Conservation (phyloP, 179 eudicot species). For the Silene vulgaris region DNA sequence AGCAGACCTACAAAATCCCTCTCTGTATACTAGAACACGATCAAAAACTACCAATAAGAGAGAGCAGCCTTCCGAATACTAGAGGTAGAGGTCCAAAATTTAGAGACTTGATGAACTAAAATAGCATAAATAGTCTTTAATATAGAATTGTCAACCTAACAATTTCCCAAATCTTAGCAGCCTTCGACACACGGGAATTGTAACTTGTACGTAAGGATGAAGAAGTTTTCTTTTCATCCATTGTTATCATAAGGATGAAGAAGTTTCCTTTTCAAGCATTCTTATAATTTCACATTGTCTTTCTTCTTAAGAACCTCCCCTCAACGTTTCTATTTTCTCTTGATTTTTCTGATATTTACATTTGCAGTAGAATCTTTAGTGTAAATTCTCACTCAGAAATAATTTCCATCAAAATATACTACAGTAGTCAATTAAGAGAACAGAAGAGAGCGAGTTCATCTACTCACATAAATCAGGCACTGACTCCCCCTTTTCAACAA, state of each 20-base stretch:
- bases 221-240: too few relatives aligned
- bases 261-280: background rate
- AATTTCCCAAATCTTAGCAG: conserved; percentile 10
- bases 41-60: background rate
- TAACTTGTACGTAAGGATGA: too few relatives aligned
- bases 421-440: background rate
- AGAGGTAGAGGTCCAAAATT: background rate
- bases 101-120: background rate
- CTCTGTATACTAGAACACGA: conserved; percentile 1
- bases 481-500: conserved; percentile 13
- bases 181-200: background rate
- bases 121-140: background rate
- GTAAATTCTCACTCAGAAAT: background rate
- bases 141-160: background rate
- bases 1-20: background rate
- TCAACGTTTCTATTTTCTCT: background rate
- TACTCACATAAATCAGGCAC: conserved; percentile 42
- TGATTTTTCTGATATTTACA: background rate
- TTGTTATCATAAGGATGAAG: background rate
- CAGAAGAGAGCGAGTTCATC: background rate
- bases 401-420: background rate
- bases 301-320: background rate
- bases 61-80: conserved; percentile 3
- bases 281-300: background rate
- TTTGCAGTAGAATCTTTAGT: too few relatives aligned